These are phyloP conservation scores for Asclepias syriaca DNA, from an alignment of 257 asterid species.

Conservation along the genomic window DNA sequence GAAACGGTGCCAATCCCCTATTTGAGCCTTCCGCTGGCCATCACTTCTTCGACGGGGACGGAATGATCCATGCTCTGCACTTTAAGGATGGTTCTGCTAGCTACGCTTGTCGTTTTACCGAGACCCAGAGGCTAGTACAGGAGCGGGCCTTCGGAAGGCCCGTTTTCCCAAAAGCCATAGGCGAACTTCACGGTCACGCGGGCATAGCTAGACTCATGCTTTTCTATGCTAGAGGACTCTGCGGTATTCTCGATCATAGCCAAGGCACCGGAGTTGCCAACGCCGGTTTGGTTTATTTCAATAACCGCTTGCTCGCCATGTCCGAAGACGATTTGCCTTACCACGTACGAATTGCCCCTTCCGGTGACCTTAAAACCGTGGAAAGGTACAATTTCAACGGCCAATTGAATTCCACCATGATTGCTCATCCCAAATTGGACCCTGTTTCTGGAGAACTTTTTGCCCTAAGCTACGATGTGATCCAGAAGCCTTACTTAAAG, in stretches of 20 bases:
- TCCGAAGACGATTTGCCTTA: constrained; percentile 95
- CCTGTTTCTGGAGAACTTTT: constrained; percentile 83
- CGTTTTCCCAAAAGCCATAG: constrained; percentile 93
- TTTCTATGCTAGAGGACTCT: constrained; percentile 77
- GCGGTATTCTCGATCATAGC: constrained; percentile 57
- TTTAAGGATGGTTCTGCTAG: constrained; percentile 59
- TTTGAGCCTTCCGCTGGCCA: constrained; percentile 90
- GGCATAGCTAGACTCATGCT: constrained; percentile 83
- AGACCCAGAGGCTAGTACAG: constrained; percentile 64
- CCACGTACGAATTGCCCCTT: constrained; percentile 55
- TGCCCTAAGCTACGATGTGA: constrained; percentile 84
- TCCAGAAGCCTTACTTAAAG: constrained; percentile 78
- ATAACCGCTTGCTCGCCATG: constrained; percentile 77
- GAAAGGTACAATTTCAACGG: constrained; percentile 55
- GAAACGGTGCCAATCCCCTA: constrained; percentile 94
- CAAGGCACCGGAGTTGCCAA: constrained; percentile 92
- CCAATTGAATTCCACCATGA: constrained; percentile 71
- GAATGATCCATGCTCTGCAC: constrained; percentile 87
- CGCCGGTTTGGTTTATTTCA: constrained; percentile 87
- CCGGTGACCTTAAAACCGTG: constrained; percentile 70
- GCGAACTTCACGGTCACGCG: constrained; percentile 90
- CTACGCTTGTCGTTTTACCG: constrained; percentile 85
- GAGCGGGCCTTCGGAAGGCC: constrained; percentile 75
- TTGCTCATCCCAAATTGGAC: constrained; percentile 95
- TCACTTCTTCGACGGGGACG: constrained; percentile 98